These are phyloP conservation scores for Pittosporum tobira DNA, from an alignment of 129 eudicot genomes.

Conservation along the genomic window DNA sequence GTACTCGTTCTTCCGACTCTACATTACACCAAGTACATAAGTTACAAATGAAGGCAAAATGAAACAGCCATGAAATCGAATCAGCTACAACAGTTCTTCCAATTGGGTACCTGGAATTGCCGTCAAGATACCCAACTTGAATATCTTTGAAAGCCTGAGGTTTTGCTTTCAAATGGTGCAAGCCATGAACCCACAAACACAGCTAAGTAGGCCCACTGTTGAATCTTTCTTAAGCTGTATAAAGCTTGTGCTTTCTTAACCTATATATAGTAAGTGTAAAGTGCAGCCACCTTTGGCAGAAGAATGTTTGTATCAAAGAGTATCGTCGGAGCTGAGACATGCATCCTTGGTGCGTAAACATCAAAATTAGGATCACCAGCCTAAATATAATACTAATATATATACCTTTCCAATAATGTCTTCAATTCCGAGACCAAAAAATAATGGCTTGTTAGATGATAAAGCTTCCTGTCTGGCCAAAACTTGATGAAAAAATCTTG, in stretches of 20 bases:
- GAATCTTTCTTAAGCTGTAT: too few relatives aligned
- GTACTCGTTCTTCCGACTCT: too few relatives aligned
- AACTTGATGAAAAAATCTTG: neutral
- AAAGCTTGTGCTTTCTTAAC: too few relatives aligned
- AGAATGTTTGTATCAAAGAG: neutral
- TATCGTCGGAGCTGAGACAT: neutral
- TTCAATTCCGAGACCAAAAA: neutral
- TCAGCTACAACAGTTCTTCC: neutral
- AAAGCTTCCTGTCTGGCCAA: neutral
- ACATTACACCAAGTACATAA: neutral
- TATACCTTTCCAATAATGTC: constrained; percentile 2
- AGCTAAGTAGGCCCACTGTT: neutral
- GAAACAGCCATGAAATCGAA: too few relatives aligned
- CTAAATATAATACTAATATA: too few relatives aligned
- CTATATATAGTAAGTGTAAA: too few relatives aligned
- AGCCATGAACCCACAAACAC: neutral
- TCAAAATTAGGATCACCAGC: too few relatives aligned
- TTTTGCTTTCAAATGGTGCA: neutral
- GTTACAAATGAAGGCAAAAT: neutral
- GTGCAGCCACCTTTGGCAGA: neutral
- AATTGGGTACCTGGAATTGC: neutral
- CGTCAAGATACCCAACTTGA: neutral
- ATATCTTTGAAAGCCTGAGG: constrained; percentile 4
- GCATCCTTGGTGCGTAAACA: neutral
- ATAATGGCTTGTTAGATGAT: too few relatives aligned